Evolutionary conservation across 1,284 basidiomycete genomes (phyloP).

Genomic region (Austropuccinia psidii): DNA sequence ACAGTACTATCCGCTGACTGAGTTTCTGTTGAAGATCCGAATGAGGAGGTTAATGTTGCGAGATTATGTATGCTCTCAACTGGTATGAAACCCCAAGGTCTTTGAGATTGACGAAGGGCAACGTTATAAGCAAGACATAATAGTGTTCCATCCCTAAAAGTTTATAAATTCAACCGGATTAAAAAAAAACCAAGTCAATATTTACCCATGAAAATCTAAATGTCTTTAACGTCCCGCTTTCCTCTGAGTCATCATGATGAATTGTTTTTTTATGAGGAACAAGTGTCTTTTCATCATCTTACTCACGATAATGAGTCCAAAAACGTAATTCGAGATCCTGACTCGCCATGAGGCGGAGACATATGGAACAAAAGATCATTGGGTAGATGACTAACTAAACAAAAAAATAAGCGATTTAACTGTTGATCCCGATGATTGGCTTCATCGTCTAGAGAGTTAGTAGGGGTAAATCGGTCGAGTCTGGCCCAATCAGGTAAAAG

Average conservation of each 20-base stretch:
- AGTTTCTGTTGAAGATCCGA: not conserved
- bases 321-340: constrained; percentile 10
- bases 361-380: constrained; percentile 48
- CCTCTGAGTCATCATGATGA: too few relatives aligned
- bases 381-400: constrained; percentile 54
- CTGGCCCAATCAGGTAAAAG: constrained; percentile 68
- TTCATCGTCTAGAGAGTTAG: not conserved
- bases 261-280: not conserved
- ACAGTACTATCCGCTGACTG: not conserved
- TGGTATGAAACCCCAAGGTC: constrained; percentile 80
- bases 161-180: constrained; percentile 20
- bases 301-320: constrained; percentile 42
- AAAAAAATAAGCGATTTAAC: constrained; percentile 53
- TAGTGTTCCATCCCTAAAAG: constrained; percentile 58
- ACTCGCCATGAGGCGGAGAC: constrained; percentile 41
- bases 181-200: not conserved
- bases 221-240: too few relatives aligned
- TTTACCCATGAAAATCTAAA: too few relatives aligned
- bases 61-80: constrained; percentile 70
- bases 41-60: constrained; percentile 57
- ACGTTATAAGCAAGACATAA: constrained; percentile 72
- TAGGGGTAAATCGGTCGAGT: constrained; percentile 51
- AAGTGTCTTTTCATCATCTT: not conserved
- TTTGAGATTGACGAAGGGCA: constrained; percentile 65
- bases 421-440: not conserved